Evolutionary conservation across 169 alveolate genomes (phyloP).

Genomic region (Neospora caninum): DNA sequence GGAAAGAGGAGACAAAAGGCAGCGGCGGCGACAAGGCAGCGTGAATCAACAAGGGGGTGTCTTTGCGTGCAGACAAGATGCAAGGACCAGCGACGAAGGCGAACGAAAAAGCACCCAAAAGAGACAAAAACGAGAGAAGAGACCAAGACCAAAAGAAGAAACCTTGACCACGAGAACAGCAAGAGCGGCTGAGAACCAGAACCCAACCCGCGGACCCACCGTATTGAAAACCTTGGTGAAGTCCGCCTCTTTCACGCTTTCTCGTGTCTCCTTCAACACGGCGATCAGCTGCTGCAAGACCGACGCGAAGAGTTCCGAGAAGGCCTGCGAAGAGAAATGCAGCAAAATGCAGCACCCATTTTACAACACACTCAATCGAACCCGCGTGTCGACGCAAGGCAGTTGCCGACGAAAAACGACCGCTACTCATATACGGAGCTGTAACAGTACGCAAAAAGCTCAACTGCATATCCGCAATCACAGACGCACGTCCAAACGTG

Average conservation of each 20-base stretch:
- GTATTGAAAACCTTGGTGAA: neutral
- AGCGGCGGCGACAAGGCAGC: too few relatives aligned
- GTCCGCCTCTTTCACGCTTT: constrained; percentile 13
- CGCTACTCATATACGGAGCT: too few relatives aligned
- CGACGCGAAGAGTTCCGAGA: constrained; percentile 41
- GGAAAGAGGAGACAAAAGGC: neutral
- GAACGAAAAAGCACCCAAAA: too few relatives aligned
- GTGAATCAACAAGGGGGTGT: too few relatives aligned
- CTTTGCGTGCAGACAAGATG: too few relatives aligned
- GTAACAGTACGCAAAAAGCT: too few relatives aligned
- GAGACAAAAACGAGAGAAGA: too few relatives aligned
- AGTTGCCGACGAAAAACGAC: neutral
- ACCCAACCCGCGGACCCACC: neutral
- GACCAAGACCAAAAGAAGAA: too few relatives aligned
- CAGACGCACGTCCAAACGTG: neutral
- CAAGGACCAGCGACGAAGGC: too few relatives aligned
- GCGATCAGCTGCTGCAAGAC: constrained; percentile 4
- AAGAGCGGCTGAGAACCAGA: neutral
- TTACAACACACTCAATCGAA: too few relatives aligned
- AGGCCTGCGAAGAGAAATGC: neutral
- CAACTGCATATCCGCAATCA: too few relatives aligned
- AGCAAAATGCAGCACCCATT: neutral
- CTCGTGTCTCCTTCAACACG: neutral
- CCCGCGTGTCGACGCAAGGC: neutral
- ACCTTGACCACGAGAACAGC: too few relatives aligned